Base-by-base conservation (phyloP, 768 basidiomycete species). In the Dentipellis fragilis region DNA sequence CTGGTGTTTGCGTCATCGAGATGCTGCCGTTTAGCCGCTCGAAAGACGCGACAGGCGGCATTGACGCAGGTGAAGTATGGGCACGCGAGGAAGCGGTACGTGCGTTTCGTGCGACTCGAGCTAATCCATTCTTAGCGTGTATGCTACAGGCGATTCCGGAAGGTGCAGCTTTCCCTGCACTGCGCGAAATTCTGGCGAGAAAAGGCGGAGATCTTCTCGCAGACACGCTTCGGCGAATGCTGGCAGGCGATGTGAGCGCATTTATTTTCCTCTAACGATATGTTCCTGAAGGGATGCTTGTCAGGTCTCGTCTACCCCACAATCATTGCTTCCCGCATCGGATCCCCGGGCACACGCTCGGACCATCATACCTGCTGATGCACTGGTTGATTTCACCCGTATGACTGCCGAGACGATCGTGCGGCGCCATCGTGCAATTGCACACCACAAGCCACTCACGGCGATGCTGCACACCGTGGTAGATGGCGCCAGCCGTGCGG, bases 41-140 rank as follows among this genome's bases (percentile, higher is more conserved):
- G 5, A 38, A 23, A 3, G 52, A 53, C 48, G 29, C 29, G 6
- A 56, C 69, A 54, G 75, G 78, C 53, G 91, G 90, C 0, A 84
- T 93, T 40, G 93, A 95, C 68, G 77, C 81, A 0, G 93, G 93
- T 6, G 73, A 77, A 12, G 73, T 96, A 19, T 89, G 84, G 77
- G 84, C 71, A 0, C 67, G 66, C 40, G 62, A 67, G 21, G 72
- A 67, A 49, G 68, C 83, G 68, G 92, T 93, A 58, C 70, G 40
- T 37, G n/a, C 42, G n/a, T 45, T 45, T 17, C 2, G 29, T 6
- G 6, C 29, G 29, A 29, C 29, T 29, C 29, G 29, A 29, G 29
- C 29, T 6, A 6, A 29, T 29, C 29, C 29, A 29, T 29, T 6
- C 29, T 29, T 29, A 29, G 29, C 6, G 29, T 3, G 29, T 3